Evolutionary conservation across 306 rosid species (phyloP), one percentile per base, ranked within the genome.

Genomic region (Trifolium dubium): DNA sequence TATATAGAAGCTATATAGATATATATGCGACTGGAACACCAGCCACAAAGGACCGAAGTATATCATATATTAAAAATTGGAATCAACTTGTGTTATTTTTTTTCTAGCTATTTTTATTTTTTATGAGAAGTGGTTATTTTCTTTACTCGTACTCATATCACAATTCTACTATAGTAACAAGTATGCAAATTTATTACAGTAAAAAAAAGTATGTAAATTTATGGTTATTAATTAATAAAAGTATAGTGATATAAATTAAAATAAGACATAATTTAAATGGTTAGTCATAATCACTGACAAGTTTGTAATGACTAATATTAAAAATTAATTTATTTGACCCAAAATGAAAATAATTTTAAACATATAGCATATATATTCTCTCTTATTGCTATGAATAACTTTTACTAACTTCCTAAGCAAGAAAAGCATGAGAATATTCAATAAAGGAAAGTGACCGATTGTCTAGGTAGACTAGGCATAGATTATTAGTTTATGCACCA

Each of bases 341-440:
- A 8, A 28, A 28, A 28, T n/a, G 19, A 10, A 14, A 23, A 28
- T 2, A 13, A 63, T 30, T 23, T 50, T 9, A 65, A 65, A 28
- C 7, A 56, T 56, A 28, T 44, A 44, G 50, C 15, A 12, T 3
- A 44, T 11, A 1, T 37, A 37, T 6, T 6, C 41, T 17, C 5
- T 34, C 60, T 59, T n/a, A 8, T 59, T 19, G 63, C 28, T 35
- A 46, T 11, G 56, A 69, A 37, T 59, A n/a, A 14, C 12, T 61
- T 43, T 8, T 8, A 64, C 29, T 43, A 18, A 32, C 62, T 12
- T 53, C 8, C 40, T 64, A 41, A 7, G 10, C 35, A 63, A 14
- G 64, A 32, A 59, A 69, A 60, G 41, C 7, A 68, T 56, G 34
- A 10, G 0, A 49, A 35, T 39, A 74, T 74, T 51, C 44, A 54